Evolutionary conservation across 768 basidiomycete genomes (phyloP).

Genomic region (Phylloporus arenicola): DNA sequence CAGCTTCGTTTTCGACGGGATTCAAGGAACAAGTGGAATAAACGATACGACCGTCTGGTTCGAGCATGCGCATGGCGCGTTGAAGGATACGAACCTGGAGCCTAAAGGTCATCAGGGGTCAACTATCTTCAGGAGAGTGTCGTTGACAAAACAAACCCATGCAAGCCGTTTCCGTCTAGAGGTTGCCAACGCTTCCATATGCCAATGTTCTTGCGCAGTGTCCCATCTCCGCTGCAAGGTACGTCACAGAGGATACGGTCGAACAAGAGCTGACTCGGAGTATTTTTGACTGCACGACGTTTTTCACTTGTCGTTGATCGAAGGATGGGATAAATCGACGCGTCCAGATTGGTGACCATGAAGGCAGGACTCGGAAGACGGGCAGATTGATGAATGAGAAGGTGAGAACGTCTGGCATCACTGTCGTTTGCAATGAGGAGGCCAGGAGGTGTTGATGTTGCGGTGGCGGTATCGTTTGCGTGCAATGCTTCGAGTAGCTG

Average conservation of each 20-base stretch:
- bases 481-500: slow-evolving; percentile 96
- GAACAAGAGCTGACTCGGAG: slow-evolving; percentile 59
- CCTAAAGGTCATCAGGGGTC: slow-evolving; percentile 37
- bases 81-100: slow-evolving; percentile 89
- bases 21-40: slow-evolving; percentile 98
- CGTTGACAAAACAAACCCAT: slow-evolving; percentile 50
- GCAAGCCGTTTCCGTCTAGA: slow-evolving; percentile 86
- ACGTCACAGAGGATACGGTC: slow-evolving; percentile 96
- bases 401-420: slow-evolving; percentile 89
- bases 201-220: slow-evolving; percentile 86
- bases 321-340: slow-evolving; percentile 75
- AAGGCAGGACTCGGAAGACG: slow-evolving; percentile 87
- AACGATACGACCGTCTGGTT: slow-evolving; percentile 78
- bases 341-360: slow-evolving; percentile 95
- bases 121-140: not conserved
- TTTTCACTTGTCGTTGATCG: slow-evolving; percentile 26
- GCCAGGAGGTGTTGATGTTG: slow-evolving; percentile 71
- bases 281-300: slow-evolving; percentile 33
- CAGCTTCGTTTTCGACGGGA: slow-evolving; percentile 96
- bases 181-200: slow-evolving; percentile 94
- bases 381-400: slow-evolving; percentile 96
- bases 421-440: slow-evolving; percentile 93
- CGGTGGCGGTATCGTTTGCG: slow-evolving; percentile 59
- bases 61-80: slow-evolving; percentile 87
- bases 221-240: slow-evolving; percentile 97